Percentiles rank a stretch among this genome's conserved stretches.
These are phyloP conservation scores for Daedaleopsis sinensis DNA, from an alignment of 768 basidiomycete species.

Conservation along the genomic window DNA sequence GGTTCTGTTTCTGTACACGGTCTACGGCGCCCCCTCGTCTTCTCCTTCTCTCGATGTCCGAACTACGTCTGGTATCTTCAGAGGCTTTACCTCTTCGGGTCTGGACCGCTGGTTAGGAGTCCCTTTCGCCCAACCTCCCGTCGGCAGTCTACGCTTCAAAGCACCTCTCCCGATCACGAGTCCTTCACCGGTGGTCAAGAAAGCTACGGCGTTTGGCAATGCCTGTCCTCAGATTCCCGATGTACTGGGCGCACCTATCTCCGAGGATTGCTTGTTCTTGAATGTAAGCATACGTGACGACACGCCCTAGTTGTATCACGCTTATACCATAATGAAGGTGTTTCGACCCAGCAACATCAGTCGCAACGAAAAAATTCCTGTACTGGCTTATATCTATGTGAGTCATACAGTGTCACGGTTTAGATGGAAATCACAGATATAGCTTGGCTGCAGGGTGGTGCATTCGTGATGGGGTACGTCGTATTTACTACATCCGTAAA, in stretches of 20 bases:
- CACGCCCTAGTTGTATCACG: background rate
- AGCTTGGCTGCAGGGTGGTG: conserved; percentile 41
- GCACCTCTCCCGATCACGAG: conserved; percentile 47
- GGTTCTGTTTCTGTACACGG: background rate
- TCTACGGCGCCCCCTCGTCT: background rate
- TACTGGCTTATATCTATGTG: conserved; percentile 37
- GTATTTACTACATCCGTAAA: conserved; percentile 4
- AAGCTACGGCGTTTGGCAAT: conserved; percentile 55
- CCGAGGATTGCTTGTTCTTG: conserved; percentile 58
- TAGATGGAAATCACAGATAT: background rate
- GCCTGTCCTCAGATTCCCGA: conserved; percentile 54
- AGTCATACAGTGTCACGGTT: background rate
- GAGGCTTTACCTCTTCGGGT: conserved; percentile 32
- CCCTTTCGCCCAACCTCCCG: conserved; percentile 57
- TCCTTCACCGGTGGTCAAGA: conserved; percentile 32
- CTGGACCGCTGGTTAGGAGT: conserved; percentile 60
- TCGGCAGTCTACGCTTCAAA: conserved; percentile 57
- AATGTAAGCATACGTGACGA: conserved; percentile 40
- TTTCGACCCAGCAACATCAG: conserved; percentile 28
- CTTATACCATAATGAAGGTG: conserved; percentile 16
- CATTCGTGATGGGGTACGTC: conserved; percentile 44
- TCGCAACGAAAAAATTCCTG: conserved; percentile 27
- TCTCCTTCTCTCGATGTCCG: conserved; percentile 12
- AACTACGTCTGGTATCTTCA: conserved; percentile 23
- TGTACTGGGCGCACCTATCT: conserved; percentile 46